These are phyloP conservation scores for Pichia kluyveri DNA, from an alignment of 805 yeast genomes.

Conservation along the genomic window DNA sequence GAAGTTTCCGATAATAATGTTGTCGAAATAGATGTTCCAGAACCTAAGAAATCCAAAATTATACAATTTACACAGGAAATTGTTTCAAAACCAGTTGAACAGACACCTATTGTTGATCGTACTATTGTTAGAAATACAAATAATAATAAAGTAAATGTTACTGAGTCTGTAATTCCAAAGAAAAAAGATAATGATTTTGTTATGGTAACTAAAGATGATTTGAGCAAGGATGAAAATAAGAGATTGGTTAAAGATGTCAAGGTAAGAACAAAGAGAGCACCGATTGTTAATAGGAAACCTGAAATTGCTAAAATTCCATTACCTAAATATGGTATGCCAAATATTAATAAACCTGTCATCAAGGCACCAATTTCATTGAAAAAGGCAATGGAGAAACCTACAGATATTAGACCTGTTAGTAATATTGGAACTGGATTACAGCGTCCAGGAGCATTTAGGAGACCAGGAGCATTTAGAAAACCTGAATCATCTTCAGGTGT, in stretches of 20 bases:
- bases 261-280: background rate
- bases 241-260: background rate
- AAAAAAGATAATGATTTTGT: background rate
- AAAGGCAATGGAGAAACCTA: conserved; percentile 3
- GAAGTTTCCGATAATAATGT: background rate
- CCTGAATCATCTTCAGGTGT: conserved; percentile 9
- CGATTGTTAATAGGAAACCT: background rate
- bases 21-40: background rate
- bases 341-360: background rate
- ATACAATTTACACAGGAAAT: no score
- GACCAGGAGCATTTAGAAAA: conserved; percentile 27
- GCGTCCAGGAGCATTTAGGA: conserved; percentile 17
- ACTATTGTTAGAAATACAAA: background rate
- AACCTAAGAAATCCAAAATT: background rate
- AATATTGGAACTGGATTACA: background rate
- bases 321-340: conserved; percentile 26
- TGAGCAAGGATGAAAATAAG: background rate
- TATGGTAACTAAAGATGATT: background rate
- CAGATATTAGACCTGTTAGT: conserved; percentile 5
- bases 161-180: background rate
- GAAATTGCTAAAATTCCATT: conserved; percentile 17
- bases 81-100: no score
- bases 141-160: background rate
- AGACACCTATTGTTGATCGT: background rate
- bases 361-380: conserved; percentile 6